Conservation (phyloP, 1,139 yeast genomes). For the Sugiyamaella grinbergsii region DNA sequence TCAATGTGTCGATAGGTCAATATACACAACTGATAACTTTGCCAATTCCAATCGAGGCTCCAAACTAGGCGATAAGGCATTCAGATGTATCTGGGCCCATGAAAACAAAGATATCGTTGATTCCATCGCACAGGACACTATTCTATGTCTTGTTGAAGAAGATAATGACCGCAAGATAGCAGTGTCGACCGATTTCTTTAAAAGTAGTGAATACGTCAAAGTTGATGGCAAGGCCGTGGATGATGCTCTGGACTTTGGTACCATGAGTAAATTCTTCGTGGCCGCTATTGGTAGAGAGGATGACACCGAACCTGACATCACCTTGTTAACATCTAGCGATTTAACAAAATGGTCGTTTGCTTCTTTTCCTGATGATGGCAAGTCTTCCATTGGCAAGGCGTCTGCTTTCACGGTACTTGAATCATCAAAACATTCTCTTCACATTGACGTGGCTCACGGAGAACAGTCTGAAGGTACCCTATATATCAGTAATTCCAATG, state of each 20-base stretch:
- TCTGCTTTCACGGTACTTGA: constrained; percentile 57
- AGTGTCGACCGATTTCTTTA: constrained; percentile 59
- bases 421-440: constrained; percentile 59
- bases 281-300: constrained; percentile 44
- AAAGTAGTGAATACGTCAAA: constrained; percentile 41
- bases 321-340: constrained; percentile 61
- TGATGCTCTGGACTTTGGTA: constrained; percentile 51
- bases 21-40: constrained; percentile 59
- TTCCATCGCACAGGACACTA: constrained; percentile 47
- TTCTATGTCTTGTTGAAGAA: constrained; percentile 54
- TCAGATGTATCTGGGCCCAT: constrained; percentile 51
- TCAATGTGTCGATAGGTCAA: constrained; percentile 47
- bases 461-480: constrained; percentile 44
- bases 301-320: constrained; percentile 46
- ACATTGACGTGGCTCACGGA: constrained; percentile 48
- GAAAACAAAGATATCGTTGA: constrained; percentile 48
- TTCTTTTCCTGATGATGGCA: constrained; percentile 52
- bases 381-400: constrained; percentile 33
- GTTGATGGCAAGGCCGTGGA: constrained; percentile 37
- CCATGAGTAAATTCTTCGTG: constrained; percentile 56
- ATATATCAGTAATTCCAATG: constrained; percentile 64
- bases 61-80: constrained; percentile 37
- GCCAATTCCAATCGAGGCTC: constrained; percentile 43
- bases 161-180: constrained; percentile 51
- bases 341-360: constrained; percentile 56